Evolutionary conservation across 1,284 basidiomycete genomes (phyloP), one percentile per base, ranked within the genome.

Genomic region (Peniophora sp.): DNA sequence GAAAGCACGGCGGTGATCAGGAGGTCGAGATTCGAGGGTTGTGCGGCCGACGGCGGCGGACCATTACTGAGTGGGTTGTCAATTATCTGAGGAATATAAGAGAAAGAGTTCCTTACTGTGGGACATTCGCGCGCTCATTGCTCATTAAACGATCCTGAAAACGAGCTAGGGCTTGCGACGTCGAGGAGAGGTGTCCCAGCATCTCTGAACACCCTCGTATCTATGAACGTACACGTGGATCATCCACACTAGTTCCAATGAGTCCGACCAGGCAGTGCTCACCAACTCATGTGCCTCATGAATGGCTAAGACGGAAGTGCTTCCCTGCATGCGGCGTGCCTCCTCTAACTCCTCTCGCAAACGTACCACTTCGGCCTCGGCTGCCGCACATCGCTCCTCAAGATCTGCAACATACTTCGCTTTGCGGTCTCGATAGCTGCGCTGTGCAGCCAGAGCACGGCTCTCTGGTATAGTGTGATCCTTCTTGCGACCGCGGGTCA

Each of bases 401-500:
- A 83, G 70, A 44, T 78, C 76, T 2, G 73, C 62, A 48, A 83
- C 59, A 63, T 82, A 78, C 50, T 72, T 71, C 5, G 79, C 75
- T 59, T 78, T 78, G 47, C 81, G 71, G 11, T 80, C 81, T 39
- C 81, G 75, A 60, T 83, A 84, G 61, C 81, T 79, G 10, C 81
- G 72, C 60, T 84, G 81, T 55, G 80, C 74, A 50, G 79, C 69
- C 48, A 70, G 61, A 19, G 68, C 58, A 47, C 68, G 63, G 22
- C 67, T 67, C 48, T 41, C 78, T 62, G 56, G 79, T 67, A 62
- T 77, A 72, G 54, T 77, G 45, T 74, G 65, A 64, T 84, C 80
- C 65, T 81, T 83, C 65, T 80, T 77, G 57, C 81, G 74, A 45
- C 81, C 81, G 64, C 81, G 70, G 51, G 79, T 76, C 81, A 84